A percentile compares a stretch with the other conserved stretches of the same genome.
These are phyloP conservation scores for Haberlea rhodopensis DNA, from an alignment of 257 asterid species.

Conservation along the genomic window DNA sequence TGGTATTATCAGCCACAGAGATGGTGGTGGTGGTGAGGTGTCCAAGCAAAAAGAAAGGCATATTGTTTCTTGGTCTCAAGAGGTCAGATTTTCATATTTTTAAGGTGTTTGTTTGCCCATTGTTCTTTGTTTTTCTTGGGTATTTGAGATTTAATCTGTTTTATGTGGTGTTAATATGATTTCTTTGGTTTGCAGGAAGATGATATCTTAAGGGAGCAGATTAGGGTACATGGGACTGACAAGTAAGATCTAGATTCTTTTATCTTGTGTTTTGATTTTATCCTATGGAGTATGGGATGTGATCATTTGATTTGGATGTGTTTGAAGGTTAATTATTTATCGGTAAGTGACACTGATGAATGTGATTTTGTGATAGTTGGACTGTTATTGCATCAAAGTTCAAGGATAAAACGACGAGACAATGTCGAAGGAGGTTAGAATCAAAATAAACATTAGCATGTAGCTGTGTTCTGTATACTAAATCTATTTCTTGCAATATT, in stretches of 20 bases:
- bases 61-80: slow-evolving; percentile 98
- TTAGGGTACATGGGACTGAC: slow-evolving; percentile 83
- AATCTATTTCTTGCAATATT: slow-evolving; percentile 13
- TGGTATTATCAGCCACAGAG: slow-evolving; percentile 30
- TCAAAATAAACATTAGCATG: slow-evolving; percentile 14
- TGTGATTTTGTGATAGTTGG: slow-evolving; percentile 63
- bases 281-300: slow-evolving; percentile 21
- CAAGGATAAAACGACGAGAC: slow-evolving; percentile 95
- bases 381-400: slow-evolving; percentile 83
- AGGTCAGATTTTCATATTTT: slow-evolving; percentile 74
- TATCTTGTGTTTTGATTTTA: slow-evolving; percentile 13
- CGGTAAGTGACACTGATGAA: slow-evolving; percentile 26
- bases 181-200: slow-evolving; percentile 70
- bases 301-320: slow-evolving; percentile 27
- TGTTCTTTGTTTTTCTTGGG: not conserved
- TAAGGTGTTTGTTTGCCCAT: not conserved
- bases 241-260: slow-evolving; percentile 49
- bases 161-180: slow-evolving; percentile 26
- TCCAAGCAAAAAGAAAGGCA: slow-evolving; percentile 84
- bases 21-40: slow-evolving; percentile 36
- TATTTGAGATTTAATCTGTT: slow-evolving; percentile 14
- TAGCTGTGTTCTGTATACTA: slow-evolving; percentile 19
- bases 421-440: slow-evolving; percentile 93
- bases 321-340: slow-evolving; percentile 19
- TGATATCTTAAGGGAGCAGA: slow-evolving; percentile 92